Evolutionary conservation across 495 filamentous ascomycete genomes (phyloP), one percentile per base, ranked within the genome.

Genomic region (Aspergillus avenaceus): DNA sequence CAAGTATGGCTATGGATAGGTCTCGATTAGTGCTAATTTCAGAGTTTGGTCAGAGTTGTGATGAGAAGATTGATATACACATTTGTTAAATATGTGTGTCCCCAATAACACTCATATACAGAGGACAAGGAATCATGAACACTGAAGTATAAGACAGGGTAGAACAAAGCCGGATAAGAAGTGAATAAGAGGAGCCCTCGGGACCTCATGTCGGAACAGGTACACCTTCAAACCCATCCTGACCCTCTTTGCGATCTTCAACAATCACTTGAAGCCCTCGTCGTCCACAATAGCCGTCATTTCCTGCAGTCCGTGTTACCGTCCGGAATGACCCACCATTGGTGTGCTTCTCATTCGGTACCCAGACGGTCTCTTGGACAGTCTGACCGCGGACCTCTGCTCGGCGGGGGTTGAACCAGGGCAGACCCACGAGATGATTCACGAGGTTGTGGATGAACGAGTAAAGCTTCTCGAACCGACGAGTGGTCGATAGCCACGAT

Each of bases 401-500:
- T 0, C 84, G 74, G 14, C 80, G 77, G 36, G 81, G 74, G 53
- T 86, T 85, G 19, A 70, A 64, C 60, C 76, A 73, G 4, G 84
- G 82, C 27, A 83, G 59, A 7, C 77, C 75, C 22, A 73, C 63
- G 3, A 83, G 41, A 45, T 65, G 67, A 41, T 78, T 83, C 22
- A 72, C 57, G n/a, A 88, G 24, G 21, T 67, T 65, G 47, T 87
- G 84, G 3, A 76, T 70, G 4, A 76, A 65, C 3, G 66, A 61
- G 45, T 84, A 80, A 5, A 86, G 64, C 5, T 76, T 71, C 57
- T 90, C 86, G 46, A 84, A 77, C 11, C 77, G 75, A 44, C 74
- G 73, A 4, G 77, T 78, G 22, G 76, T 60, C 13, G 71, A 64
- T 3, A 87, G 64, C 78, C 78, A 84, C 2, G 70, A 66, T 9